These are phyloP conservation scores for Geranium incanum DNA, from an alignment of 441 rosid genomes.

Conservation along the genomic window DNA sequence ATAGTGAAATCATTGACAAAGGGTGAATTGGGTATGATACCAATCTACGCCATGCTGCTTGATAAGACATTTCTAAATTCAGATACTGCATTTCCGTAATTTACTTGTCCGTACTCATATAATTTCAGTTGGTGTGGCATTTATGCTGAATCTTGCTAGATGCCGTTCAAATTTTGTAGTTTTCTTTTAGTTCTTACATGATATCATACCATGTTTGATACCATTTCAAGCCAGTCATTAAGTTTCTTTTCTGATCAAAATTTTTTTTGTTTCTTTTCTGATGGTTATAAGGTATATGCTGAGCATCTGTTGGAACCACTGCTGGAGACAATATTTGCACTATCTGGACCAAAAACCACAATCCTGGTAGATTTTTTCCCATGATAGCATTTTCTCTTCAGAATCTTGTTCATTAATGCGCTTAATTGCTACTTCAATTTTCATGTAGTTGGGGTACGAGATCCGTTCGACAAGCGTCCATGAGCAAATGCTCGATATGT, in stretches of 20 bases:
- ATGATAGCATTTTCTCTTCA: not conserved
- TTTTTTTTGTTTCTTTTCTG: slow-evolving; percentile 13
- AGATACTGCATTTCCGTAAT: not conserved
- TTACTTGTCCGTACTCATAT: not conserved
- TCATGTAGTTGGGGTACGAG: slow-evolving; percentile 71
- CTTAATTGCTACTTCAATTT: slow-evolving; percentile 18
- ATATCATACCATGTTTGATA: not conserved
- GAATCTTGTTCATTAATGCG: slow-evolving; percentile 4
- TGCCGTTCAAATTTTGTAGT: not conserved
- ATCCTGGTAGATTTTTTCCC: slow-evolving; percentile 43
- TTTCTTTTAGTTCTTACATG: not conserved
- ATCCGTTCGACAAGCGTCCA: slow-evolving; percentile 79
- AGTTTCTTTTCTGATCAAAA: slow-evolving; percentile 20
- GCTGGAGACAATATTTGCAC: slow-evolving; percentile 54
- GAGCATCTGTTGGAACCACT: slow-evolving; percentile 92
- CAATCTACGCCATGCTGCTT: not conserved
- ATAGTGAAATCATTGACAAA: not conserved
- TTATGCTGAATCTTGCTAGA: not conserved
- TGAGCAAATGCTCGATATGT: slow-evolving; percentile 73
- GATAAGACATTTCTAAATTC: not conserved
- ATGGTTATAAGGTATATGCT: slow-evolving; percentile 57
- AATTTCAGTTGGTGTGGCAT: not conserved
- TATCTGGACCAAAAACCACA: slow-evolving; percentile 78
- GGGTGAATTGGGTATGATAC: not conserved
- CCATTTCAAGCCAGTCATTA: slow-evolving; percentile 18